These are phyloP conservation scores for Ilyonectria mors-panacis DNA, from an alignment of 2,329 filamentous ascomycete genomes.

Conservation along the genomic window DNA sequence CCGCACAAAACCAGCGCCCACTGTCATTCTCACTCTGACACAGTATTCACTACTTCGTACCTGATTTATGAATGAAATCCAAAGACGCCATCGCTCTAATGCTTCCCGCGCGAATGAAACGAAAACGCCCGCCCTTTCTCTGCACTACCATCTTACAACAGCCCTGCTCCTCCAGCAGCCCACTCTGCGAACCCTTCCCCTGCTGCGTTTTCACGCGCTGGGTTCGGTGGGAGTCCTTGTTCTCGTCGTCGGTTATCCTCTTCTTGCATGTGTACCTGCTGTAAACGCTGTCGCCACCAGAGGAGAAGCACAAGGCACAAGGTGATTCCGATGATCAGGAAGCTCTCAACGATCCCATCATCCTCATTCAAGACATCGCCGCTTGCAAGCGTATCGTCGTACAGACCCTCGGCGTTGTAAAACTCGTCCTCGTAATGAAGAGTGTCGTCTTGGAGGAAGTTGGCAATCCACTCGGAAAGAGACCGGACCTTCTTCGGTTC, in stretches of 20 bases:
- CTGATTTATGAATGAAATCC: slow-evolving; percentile 39
- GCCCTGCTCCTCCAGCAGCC: slow-evolving; percentile 55
- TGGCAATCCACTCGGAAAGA: slow-evolving; percentile 86
- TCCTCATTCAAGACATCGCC: slow-evolving; percentile 76
- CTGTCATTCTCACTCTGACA: background rate
- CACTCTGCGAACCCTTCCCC: slow-evolving; percentile 53
- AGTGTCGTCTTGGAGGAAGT: slow-evolving; percentile 83
- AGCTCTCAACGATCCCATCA: slow-evolving; percentile 85
- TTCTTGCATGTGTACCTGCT: slow-evolving; percentile 66
- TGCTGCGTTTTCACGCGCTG: slow-evolving; percentile 41
- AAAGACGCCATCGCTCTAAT: slow-evolving; percentile 50
- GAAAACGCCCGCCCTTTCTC: slow-evolving; percentile 32
- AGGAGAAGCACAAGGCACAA: slow-evolving; percentile 82
- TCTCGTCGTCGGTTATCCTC: slow-evolving; percentile 53
- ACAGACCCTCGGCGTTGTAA: slow-evolving; percentile 65
- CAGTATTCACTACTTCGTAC: slow-evolving; percentile 1
- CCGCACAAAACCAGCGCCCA: background rate
- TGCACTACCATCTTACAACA: slow-evolving; percentile 40
- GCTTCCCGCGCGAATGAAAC: slow-evolving; percentile 39
- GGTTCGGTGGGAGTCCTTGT: slow-evolving; percentile 49
- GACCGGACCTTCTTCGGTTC: slow-evolving; percentile 81
- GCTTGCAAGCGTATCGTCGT: slow-evolving; percentile 69
- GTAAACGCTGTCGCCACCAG: slow-evolving; percentile 83
- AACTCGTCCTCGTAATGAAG: slow-evolving; percentile 76
- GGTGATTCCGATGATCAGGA: slow-evolving; percentile 85